A percentile compares a stretch with the other conserved stretches of the same genome.
These are phyloP conservation scores for Monosporozyma yasuniensis DNA, from an alignment of 805 yeast species.

Conservation along the genomic window DNA sequence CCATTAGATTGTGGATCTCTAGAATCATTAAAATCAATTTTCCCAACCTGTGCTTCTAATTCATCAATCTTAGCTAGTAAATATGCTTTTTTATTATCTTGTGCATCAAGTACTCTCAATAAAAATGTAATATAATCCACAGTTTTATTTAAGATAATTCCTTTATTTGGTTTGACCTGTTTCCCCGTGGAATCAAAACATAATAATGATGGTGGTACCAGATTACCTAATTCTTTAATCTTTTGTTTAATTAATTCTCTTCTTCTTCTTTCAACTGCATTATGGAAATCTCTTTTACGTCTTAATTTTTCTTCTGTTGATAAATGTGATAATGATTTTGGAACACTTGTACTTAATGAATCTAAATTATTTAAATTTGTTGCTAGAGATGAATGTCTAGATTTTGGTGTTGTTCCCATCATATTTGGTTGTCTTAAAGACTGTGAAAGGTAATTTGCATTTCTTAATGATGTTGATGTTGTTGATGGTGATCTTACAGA, in stretches of 20 bases:
- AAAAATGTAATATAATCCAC: conserved; percentile 72
- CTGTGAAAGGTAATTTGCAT: conserved; percentile 23
- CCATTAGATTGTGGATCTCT: not conserved
- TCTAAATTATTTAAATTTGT: not conserved
- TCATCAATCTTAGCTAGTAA: conserved; percentile 35
- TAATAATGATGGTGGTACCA: conserved; percentile 70
- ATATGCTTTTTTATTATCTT: conserved; percentile 39
- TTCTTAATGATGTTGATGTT: conserved; percentile 20
- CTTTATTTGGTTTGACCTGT: conserved; percentile 77
- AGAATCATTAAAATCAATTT: not conserved
- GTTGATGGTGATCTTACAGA: conserved; percentile 27
- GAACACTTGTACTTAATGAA: conserved; percentile 12
- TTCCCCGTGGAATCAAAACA: conserved; percentile 39
- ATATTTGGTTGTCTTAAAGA: conserved; percentile 22
- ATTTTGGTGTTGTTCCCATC: conserved; percentile 21
- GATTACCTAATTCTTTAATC: conserved; percentile 70
- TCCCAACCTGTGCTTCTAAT: conserved; percentile 14
- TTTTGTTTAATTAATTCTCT: conserved; percentile 85
- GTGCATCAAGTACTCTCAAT: conserved; percentile 49
- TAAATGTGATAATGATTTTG: conserved; percentile 13
- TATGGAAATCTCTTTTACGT: conserved; percentile 81
- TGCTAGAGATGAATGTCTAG: conserved; percentile 26
- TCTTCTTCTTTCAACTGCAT: conserved; percentile 88
- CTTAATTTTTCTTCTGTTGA: conserved; percentile 55
- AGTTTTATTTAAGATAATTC: conserved; percentile 63